Base-by-base conservation (phyloP, 1,284 basidiomycete genomes). In the Vanrija pseudolonga region DNA sequence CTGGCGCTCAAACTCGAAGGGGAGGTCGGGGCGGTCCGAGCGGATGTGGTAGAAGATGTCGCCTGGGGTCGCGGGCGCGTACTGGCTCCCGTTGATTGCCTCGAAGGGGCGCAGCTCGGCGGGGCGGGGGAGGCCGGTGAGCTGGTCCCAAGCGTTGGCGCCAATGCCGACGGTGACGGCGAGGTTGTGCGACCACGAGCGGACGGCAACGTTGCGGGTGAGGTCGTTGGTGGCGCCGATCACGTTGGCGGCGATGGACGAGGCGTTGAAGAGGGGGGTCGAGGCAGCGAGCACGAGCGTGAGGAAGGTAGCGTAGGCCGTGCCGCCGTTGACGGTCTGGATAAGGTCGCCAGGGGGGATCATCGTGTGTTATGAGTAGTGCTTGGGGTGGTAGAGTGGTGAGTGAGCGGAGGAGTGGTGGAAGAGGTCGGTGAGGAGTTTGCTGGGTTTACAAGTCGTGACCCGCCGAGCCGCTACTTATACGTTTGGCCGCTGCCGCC, bases 221-320 rank as follows among this genome's bases (percentile, higher is more conserved):
- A 56, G 19, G 39, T 51, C 55, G 4, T 26, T 11, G 11, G 50
- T 17, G 15, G 9, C 11, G 20, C 24, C 43, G 6, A 60, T 36
- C 15, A 39, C 52, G 38, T 40, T 44, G 6, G 36, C 19, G 1
- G 41, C 32, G 2, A 32, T n/a, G 22, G 32, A 43, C 0, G 46
- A 23, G 6, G 22, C 23, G 22, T 51, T 18, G 26, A 23, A 15
- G 5, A 64, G 52, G 50, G 69, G 58, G 2, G 64, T 63, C 3
- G 65, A 60, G 47, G 66, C 62, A 39, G 69, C 42, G 40, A 60
- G 26, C 26, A 26, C 26, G 6, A 26, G 26, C 26, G 26, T 26
- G 26, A 26, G 26, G 26, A 26, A 26, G 2, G 26, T 26, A 6
- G 26, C 26, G 26, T 26, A 26, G 7, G 26, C 26, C 26, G 26